A percentile compares a stretch with the other conserved stretches of the same genome.
phyloP scores from a whole-genome alignment of 148 eudicot species.

The Amaranthus hypochondriacus region DNA sequence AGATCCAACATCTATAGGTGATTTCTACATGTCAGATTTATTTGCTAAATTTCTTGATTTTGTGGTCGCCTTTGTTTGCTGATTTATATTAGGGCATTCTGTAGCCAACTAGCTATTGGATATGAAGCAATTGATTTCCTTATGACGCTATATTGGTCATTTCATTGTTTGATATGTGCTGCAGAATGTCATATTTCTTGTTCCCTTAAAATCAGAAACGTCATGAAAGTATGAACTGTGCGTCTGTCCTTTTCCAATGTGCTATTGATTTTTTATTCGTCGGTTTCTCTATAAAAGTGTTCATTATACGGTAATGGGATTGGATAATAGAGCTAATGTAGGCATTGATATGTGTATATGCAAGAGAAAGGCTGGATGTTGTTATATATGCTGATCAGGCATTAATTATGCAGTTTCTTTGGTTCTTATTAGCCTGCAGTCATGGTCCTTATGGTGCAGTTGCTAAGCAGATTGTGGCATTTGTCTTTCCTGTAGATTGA shows the following conservation, averaged over 20 bases:
- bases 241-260: neutral
- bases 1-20: neutral
- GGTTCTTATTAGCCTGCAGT: neutral
- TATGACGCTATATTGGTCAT: neutral
- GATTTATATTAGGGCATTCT: too few species aligned
- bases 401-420: neutral
- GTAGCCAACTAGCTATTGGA: neutral
- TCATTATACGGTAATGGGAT: neutral
- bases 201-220: neutral
- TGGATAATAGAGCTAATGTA: neutral
- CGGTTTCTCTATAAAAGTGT: neutral
- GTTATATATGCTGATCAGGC: slow-evolving; percentile 10
- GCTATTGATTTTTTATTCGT: too few species aligned
- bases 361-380: neutral
- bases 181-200: too few species aligned
- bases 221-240: neutral
- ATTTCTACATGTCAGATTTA: neutral
- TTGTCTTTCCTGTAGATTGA: slow-evolving; percentile 30
- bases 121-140: neutral
- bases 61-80: too few species aligned
- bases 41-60: too few species aligned
- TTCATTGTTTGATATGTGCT: neutral
- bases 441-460: slow-evolving; percentile 3
- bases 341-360: neutral
- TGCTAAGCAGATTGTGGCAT: slow-evolving; percentile 16